Evolutionary conservation across 805 yeast genomes (phyloP), one percentile per base, ranked within the genome.

Genomic region (Cyberlindnera mrakii): DNA sequence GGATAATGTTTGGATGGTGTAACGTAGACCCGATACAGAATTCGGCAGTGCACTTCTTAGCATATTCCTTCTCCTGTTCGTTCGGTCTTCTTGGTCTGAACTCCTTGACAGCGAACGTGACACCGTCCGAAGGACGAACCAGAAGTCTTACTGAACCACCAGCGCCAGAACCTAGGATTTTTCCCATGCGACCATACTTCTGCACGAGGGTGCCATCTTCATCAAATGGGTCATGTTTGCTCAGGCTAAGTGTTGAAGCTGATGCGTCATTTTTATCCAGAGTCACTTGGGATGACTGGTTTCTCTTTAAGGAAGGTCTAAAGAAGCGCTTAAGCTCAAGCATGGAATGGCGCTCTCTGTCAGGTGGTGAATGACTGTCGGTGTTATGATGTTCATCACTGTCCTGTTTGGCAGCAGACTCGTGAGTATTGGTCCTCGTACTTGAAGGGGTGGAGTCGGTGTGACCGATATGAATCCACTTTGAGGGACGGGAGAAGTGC

Each of bases 11-110:
- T 42, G 91, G 88, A 64, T 85, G 93, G 52, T 81, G 84, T 46
- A 85, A 68, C 17, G 91, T 83, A 18, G 87, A 80, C 14, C 95
- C 95, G 45, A 85, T 84, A 64, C 93, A 83, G 60, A 82, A 85
- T 59, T 85, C 95, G n/a, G 90, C 88, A 1, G 91, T 85, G 58
- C 90, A 84, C 65, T 85, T 85, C 52, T 82, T 80, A n/a, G 89
- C 84, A 57, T 85, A 85, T 50, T 85, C 93, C 58, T 81, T 81
- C 44, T 78, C 71, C 9, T 78, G 64, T 59, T 85, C 95, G 56
- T 77, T 81, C 33, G 81, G 75, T 57, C 82, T 72, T 48, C 85
- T 72, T 13, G 86, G 77, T 54, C 91, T 74, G 56, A 85, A 85
- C 62, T 85, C 91, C 58, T 85, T 85, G 15, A 85, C 93, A 1